A percentile compares a stretch with the other conserved stretches of the same genome.
phyloP scores from a whole-genome alignment of 345 rosid genomes.

The Durio zibethinus region DNA sequence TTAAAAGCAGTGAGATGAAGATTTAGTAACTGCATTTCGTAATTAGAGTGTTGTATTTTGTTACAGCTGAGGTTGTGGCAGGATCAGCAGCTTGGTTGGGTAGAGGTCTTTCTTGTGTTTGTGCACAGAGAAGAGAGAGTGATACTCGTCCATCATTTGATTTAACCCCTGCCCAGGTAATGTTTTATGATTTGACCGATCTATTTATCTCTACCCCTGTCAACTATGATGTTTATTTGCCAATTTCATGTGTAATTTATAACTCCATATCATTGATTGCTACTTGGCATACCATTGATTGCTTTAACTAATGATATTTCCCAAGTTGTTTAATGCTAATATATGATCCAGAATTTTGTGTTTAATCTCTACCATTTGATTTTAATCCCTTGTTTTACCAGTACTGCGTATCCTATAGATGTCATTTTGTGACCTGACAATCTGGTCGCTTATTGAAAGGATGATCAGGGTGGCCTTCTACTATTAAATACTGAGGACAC shows the following conservation, averaged over 20 bases:
- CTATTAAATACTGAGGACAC: background rate
- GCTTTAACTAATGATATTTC: background rate
- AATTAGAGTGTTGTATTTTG: slow-evolving; percentile 31
- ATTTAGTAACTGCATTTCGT: slow-evolving; percentile 20
- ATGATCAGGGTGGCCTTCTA: background rate
- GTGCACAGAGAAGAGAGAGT: slow-evolving; percentile 86
- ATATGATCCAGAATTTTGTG: background rate
- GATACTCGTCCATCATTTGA: slow-evolving; percentile 92
- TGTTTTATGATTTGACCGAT: background rate
- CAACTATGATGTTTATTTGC: background rate
- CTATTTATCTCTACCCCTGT: background rate
- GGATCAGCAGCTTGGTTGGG: slow-evolving; percentile 99
- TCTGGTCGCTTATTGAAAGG: background rate
- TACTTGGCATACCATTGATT: background rate
- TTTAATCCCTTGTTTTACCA: background rate
- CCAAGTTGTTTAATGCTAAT: background rate
- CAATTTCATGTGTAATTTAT: no score
- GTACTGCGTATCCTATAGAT: background rate
- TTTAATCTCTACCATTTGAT: background rate
- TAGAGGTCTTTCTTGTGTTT: slow-evolving; percentile 96
- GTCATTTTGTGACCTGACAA: background rate
- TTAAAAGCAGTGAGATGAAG: slow-evolving; percentile 11
- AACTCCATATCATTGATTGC: background rate
- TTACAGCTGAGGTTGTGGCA: slow-evolving; percentile 95
- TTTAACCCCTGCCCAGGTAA: slow-evolving; percentile 89